Conservation (phyloP, 768 basidiomycete species). For the Stropharia rugosoannulata region DNA sequence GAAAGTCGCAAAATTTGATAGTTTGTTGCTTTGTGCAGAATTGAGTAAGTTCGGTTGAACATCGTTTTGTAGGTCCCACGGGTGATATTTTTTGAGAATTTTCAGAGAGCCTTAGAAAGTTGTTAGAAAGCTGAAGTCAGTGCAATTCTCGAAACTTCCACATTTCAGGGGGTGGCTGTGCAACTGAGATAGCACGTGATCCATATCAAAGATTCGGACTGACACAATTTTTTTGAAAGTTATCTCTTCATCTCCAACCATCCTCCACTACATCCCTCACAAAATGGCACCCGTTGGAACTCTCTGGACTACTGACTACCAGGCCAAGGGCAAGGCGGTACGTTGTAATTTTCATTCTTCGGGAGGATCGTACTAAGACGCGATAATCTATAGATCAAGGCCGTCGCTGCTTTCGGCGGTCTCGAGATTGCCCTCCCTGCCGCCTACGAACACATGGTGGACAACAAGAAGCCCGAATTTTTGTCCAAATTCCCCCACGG, state of each 20-base stretch:
- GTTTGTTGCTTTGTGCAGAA: no score
- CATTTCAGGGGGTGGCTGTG: no score
- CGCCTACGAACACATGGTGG: constrained; percentile 56
- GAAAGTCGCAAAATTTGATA: no score
- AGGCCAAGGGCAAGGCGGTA: constrained; percentile 49
- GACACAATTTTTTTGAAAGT: constrained; percentile 3
- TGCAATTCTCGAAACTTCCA: no score
- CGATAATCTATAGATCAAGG: constrained; percentile 37
- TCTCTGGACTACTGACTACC: constrained; percentile 50
- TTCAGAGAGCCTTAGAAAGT: no score
- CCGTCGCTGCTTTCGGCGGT: constrained; percentile 59
- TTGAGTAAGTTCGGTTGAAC: no score
- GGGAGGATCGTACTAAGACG: not conserved
- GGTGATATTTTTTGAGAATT: no score
- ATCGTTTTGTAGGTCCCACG: no score
- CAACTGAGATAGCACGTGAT: not conserved
- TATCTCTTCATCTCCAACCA: constrained; percentile 16
- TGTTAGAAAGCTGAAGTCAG: no score
- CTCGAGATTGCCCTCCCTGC: constrained; percentile 54
- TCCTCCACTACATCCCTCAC: constrained; percentile 10
- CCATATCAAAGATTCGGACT: not conserved
- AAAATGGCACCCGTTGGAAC: constrained; percentile 64
- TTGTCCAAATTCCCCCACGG: constrained; percentile 74
- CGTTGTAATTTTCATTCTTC: constrained; percentile 18
- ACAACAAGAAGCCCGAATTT: constrained; percentile 73